These are phyloP conservation scores for Trametes maxima DNA, from an alignment of 768 basidiomycete species.

Conservation along the genomic window DNA sequence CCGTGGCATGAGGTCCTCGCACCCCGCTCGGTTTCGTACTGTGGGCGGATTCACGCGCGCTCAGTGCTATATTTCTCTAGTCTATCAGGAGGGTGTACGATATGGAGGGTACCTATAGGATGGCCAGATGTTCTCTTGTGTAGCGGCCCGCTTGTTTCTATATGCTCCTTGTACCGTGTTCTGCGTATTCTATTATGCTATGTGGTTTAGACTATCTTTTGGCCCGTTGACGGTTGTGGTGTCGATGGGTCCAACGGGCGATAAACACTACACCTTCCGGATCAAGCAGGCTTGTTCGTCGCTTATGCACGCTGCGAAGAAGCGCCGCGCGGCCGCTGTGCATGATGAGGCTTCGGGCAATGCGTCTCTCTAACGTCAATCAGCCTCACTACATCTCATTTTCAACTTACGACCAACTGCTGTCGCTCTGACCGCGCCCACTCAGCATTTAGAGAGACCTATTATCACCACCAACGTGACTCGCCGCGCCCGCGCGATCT, in stretches of 20 bases:
- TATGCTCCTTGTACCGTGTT: background rate
- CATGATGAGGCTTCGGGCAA: background rate
- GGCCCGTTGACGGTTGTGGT: background rate
- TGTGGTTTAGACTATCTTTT: background rate
- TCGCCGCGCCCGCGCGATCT: background rate
- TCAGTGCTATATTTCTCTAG: background rate
- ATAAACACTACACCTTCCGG: slow-evolving; percentile 16
- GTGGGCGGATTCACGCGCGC: background rate
- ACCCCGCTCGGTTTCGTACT: background rate
- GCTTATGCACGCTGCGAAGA: background rate
- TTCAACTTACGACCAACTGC: background rate
- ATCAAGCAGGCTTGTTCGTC: slow-evolving; percentile 16
- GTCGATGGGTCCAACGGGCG: background rate
- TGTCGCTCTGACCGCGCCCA: background rate
- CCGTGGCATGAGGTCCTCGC: slow-evolving; percentile 5
- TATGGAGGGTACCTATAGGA: background rate
- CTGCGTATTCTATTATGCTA: background rate
- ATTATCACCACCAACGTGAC: too few species aligned
- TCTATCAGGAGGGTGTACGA: slow-evolving; percentile 1
- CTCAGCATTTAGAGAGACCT: too few species aligned
- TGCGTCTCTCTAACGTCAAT: background rate
- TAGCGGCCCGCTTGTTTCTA: background rate
- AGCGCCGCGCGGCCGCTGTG: background rate
- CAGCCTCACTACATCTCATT: too few species aligned
- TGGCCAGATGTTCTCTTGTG: background rate